Conservation (phyloP, 495 filamentous ascomycete species). For the Daldinia loculata region DNA sequence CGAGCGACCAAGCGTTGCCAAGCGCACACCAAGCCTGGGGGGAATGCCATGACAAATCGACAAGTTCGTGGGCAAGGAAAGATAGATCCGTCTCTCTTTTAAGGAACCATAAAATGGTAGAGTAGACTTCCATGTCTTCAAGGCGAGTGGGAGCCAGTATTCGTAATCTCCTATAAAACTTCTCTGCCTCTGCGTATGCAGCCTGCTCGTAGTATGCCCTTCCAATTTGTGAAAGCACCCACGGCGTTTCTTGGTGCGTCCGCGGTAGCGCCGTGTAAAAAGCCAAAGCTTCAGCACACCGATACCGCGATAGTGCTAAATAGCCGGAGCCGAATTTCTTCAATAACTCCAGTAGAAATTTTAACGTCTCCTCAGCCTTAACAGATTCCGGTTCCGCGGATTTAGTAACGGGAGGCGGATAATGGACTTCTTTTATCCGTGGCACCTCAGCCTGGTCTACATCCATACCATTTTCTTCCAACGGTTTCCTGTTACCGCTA, state of each 20-base stretch:
- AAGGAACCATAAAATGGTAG: constrained; percentile 95
- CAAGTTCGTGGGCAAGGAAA: constrained; percentile 86
- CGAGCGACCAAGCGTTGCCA: constrained; percentile 95
- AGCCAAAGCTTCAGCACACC: constrained; percentile 76
- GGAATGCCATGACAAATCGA: constrained; percentile 84
- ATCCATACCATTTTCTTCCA: constrained; percentile 70
- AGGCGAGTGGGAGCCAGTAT: constrained; percentile 77
- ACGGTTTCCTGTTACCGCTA: constrained; percentile 81
- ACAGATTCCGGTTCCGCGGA: constrained; percentile 57
- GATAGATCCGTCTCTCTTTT: constrained; percentile 91
- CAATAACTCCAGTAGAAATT: constrained; percentile 81
- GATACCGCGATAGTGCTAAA: constrained; percentile 77
- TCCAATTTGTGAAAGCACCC: constrained; percentile 89
- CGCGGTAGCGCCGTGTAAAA: constrained; percentile 73
- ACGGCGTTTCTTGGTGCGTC: constrained; percentile 89
- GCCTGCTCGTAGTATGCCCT: constrained; percentile 89
- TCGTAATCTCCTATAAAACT: constrained; percentile 79
- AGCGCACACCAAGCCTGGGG: constrained; percentile 96
- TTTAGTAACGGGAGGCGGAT: constrained; percentile 48
- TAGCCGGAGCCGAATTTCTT: constrained; percentile 83
- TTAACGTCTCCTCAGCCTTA: constrained; percentile 78
- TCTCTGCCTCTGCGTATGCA: constrained; percentile 84
- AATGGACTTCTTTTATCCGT: constrained; percentile 59
- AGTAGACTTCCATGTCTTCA: constrained; percentile 97
- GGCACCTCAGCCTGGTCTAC: constrained; percentile 62